Percentiles rank a stretch among this genome's conserved stretches.
Conservation (phyloP, 192 early-diverging fungal genomes). For the Blastocladiella britannica region DNA sequence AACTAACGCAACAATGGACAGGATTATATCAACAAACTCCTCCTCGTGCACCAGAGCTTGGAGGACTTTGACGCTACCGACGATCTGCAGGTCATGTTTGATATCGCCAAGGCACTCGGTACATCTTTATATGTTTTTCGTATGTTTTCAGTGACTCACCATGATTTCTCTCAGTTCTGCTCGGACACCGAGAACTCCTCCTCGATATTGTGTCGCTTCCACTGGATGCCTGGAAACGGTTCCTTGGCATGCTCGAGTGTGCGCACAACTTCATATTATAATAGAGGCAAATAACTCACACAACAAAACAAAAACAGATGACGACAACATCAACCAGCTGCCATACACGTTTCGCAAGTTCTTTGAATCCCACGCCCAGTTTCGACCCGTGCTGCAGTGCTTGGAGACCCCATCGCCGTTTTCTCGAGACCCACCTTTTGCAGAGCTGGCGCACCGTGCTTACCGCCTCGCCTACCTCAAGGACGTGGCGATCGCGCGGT, state of each 20-base stretch:
- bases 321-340: background rate
- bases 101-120: too few species aligned
- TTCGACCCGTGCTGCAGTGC: background rate
- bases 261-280: background rate
- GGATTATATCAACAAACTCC: background rate
- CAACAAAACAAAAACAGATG: background rate
- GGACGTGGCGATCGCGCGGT: background rate
- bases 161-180: background rate
- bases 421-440: too few species aligned
- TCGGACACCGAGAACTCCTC: background rate
- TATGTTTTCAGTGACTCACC: background rate
- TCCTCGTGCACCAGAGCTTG: background rate
- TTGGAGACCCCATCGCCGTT: background rate
- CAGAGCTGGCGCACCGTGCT: background rate
- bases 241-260: slow-evolving; percentile 1
- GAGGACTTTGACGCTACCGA: background rate
- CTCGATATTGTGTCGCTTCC: background rate
- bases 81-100: background rate
- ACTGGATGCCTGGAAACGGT: background rate
- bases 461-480: background rate
- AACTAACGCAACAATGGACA: too few species aligned
- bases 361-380: background rate
- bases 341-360: background rate
- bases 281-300: background rate
- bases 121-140: too few species aligned